phyloP scores from a whole-genome alignment of 176 grass and related monocot species.

The Eragrostis curvula region DNA sequence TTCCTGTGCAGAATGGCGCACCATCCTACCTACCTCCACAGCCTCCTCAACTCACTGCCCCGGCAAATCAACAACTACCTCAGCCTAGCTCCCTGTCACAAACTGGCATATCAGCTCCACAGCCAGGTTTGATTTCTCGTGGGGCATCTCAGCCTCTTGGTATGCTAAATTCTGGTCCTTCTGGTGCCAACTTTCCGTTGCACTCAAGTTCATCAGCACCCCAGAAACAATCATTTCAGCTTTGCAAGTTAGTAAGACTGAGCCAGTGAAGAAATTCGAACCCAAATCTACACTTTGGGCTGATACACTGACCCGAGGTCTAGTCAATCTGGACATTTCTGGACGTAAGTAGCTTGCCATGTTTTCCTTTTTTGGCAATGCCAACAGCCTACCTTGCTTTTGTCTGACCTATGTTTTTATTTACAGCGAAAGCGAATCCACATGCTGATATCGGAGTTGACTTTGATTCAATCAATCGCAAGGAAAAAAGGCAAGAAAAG shows the following conservation, averaged over 20 bases:
- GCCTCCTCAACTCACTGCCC: conserved; percentile 45
- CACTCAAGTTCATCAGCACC: conserved; percentile 58
- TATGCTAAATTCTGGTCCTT: conserved; percentile 40
- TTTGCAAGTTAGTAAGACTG: conserved; percentile 55
- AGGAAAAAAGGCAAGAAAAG: conserved; percentile 92
- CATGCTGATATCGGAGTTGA: conserved; percentile 97
- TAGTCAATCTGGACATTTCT: conserved; percentile 98
- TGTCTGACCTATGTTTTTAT: conserved; percentile 24
- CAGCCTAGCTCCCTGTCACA: conserved; percentile 53
- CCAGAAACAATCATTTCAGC: conserved; percentile 64
- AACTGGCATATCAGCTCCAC: conserved; percentile 28
- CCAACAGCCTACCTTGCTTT: conserved; percentile 10
- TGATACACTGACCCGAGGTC: conserved; percentile 87
- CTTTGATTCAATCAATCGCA: conserved; percentile 97
- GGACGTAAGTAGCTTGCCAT: conserved; percentile 71
- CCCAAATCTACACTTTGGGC: conserved; percentile 92
- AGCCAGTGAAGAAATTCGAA: conserved; percentile 80
- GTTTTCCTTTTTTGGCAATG: conserved; percentile 29
- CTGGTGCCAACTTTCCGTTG: conserved; percentile 47
- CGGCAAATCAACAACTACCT: conserved; percentile 41
- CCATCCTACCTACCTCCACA: conserved; percentile 45
- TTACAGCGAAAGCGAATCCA: conserved; percentile 89
- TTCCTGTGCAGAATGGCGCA: conserved; percentile 50
- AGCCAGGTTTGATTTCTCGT: conserved; percentile 44
- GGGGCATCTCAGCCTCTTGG: conserved; percentile 60